Evolutionary conservation across 345 rosid species (phyloP), one percentile per base, ranked within the genome.

Genomic region (Brassica incana): DNA sequence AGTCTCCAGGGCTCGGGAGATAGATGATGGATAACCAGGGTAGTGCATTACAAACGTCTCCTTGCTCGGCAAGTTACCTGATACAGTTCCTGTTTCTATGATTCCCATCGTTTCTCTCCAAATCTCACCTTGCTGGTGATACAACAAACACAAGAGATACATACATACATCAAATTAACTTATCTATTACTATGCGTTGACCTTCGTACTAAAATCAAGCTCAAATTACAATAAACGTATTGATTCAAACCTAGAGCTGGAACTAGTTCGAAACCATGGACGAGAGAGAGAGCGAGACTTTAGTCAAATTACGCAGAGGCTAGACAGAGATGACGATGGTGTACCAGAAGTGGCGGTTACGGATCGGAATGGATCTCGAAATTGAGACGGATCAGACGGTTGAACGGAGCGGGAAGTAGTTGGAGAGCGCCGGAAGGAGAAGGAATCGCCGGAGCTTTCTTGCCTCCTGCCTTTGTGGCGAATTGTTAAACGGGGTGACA

Each of bases 21-120:
- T 82, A 16, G 97, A 88, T 11, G 96, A 90, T 14, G 98, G 95
- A 68, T 93, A 93, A 0, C 97, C 98, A 8, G 99, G 98, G 75
- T 85, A 90, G 78, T 91, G 88, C 43, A 95, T 89, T 3, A 90
- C 87, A 74, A 93, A 95, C 10, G 83, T 76, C 74, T 88, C 90
- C 25, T 52, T 71, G 60, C 78, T 78, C 1, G 99, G 95, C 10
- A 95, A 79, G 40, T 73, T 82, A 71, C 99, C 99, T 5, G 88
- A 82, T 12, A 88, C 83, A 12, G 78, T 81, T 63, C 98, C 97
- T 4, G 88, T 89, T 82, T 88, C 85, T 36, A 93, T 89, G 71
- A 85, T 82, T 78, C 87, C 96, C 98, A 95, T 91, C 48, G 68
- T 77, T 69, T n/a, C 30, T 62, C 65, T n/a, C 65, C 43, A 40